A percentile compares a stretch with the other conserved stretches of the same genome.
These are phyloP conservation scores for Syzygium aqueum DNA, from an alignment of 345 rosid species.

Conservation along the genomic window DNA sequence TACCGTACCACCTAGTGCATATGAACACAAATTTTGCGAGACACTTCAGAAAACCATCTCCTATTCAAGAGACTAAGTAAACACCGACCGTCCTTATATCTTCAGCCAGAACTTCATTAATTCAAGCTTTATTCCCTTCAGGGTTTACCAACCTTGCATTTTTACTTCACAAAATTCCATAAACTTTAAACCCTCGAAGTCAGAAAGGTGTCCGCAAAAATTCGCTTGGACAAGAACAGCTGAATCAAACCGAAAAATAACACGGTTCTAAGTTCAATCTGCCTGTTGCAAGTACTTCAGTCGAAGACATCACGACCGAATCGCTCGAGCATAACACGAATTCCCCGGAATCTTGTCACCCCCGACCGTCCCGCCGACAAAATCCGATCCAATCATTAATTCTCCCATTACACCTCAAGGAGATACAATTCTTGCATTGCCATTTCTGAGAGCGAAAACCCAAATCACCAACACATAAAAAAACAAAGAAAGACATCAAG, in stretches of 20 bases:
- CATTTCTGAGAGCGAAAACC: background rate
- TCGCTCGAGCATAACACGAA: background rate
- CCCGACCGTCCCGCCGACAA: background rate
- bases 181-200: background rate
- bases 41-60: background rate
- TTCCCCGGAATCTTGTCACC: background rate
- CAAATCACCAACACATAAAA: background rate
- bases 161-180: background rate
- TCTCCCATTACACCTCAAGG: background rate
- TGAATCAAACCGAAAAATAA: background rate
- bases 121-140: background rate
- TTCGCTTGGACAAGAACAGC: background rate
- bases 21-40: background rate
- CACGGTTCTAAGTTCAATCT: background rate
- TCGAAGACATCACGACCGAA: background rate
- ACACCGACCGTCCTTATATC: background rate
- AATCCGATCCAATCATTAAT: background rate
- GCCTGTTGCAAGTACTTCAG: background rate
- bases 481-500: background rate
- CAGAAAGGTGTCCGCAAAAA: background rate
- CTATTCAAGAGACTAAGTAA: background rate
- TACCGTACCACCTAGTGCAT: background rate
- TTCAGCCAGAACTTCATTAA: background rate
- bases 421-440: background rate
- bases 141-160: background rate